phyloP scores from a whole-genome alignment of 108 stramenopile species.

The Pelagomonas calceolata region DNA sequence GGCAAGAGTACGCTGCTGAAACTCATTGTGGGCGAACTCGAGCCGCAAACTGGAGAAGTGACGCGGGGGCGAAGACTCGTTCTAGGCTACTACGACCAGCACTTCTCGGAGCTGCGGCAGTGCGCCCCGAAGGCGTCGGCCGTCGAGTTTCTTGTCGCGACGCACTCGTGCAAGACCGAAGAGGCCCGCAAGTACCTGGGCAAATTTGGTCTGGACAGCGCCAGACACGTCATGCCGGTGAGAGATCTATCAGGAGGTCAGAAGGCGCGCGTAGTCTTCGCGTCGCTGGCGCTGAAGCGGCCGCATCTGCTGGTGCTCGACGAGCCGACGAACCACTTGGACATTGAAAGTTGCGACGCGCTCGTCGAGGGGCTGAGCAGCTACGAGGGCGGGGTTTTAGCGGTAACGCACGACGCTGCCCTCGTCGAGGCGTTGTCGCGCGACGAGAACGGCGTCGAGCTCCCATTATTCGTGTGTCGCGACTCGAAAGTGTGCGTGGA shows the following conservation, averaged over 20 bases:
- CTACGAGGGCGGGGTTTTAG: constrained; percentile 41
- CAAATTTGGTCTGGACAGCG: constrained; percentile 59
- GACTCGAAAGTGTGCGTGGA: constrained; percentile 1
- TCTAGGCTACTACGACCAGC: constrained; percentile 72
- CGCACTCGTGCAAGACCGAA: constrained; percentile 49
- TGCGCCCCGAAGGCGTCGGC: constrained; percentile 20
- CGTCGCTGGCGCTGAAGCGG: constrained; percentile 54
- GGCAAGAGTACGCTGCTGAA: constrained; percentile 81
- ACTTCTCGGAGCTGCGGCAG: constrained; percentile 59
- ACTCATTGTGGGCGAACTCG: constrained; percentile 61
- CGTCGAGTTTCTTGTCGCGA: constrained; percentile 28
- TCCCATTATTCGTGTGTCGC: constrained; percentile 19
- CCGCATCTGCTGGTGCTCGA: constrained; percentile 79
- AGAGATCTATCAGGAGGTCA: constrained; percentile 84
- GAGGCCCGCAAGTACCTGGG: constrained; percentile 69
- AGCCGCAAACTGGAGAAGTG: constrained; percentile 63
- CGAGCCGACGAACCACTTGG: constrained; percentile 83
- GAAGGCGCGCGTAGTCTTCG: constrained; percentile 72
- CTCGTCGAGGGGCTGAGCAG: constrained; percentile 60
- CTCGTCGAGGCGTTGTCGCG: constrained; percentile 34
- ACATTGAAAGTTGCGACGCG: constrained; percentile 81
- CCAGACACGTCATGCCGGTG: constrained; percentile 63
- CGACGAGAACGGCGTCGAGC: neutral
- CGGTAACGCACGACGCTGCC: constrained; percentile 50
- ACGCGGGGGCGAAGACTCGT: constrained; percentile 54